Percentiles rank a stretch among this genome's conserved stretches.
phyloP scores from a whole-genome alignment of 345 rosid species.

The Lumnitzera littorea region DNA sequence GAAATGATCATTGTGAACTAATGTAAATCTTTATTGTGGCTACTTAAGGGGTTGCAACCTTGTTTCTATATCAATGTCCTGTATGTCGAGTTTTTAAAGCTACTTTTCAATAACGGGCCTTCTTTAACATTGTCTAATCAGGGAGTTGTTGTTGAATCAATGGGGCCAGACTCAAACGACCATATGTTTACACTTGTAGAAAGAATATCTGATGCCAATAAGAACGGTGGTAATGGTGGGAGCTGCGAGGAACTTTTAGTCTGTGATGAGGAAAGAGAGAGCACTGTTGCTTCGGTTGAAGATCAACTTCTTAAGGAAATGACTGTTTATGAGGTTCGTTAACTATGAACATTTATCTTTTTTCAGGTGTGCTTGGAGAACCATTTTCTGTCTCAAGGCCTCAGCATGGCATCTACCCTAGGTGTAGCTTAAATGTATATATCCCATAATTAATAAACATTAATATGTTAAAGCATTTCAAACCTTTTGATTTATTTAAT shows the following conservation, averaged over 20 bases:
- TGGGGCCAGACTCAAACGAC: constrained; percentile 36
- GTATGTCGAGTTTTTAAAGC: not conserved
- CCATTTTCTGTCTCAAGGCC: no score
- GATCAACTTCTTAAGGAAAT: constrained; percentile 87
- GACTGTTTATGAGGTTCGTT: constrained; percentile 77
- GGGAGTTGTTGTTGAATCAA: constrained; percentile 82
- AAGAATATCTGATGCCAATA: constrained; percentile 47
- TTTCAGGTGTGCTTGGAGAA: no score
- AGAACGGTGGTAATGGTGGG: constrained; percentile 37
- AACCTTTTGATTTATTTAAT: no score
- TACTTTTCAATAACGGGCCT: not conserved
- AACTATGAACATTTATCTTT: constrained; percentile 1
- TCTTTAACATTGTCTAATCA: constrained; percentile 18
- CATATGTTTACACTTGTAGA: constrained; percentile 60
- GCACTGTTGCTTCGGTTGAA: constrained; percentile 72
- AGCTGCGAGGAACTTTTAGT: constrained; percentile 50
- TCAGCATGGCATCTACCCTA: no score
- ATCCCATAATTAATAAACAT: no score
- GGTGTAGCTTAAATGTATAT: no score
- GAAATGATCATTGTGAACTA: not conserved
- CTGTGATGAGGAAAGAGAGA: constrained; percentile 80
- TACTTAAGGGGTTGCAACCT: no score
- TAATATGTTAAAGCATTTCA: no score
- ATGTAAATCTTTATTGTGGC: not conserved
- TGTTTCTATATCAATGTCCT: no score